A percentile compares a stretch with the other conserved stretches of the same genome.
phyloP scores from a whole-genome alignment of 148 eudicot genomes.

The Chenopodium quinoa region DNA sequence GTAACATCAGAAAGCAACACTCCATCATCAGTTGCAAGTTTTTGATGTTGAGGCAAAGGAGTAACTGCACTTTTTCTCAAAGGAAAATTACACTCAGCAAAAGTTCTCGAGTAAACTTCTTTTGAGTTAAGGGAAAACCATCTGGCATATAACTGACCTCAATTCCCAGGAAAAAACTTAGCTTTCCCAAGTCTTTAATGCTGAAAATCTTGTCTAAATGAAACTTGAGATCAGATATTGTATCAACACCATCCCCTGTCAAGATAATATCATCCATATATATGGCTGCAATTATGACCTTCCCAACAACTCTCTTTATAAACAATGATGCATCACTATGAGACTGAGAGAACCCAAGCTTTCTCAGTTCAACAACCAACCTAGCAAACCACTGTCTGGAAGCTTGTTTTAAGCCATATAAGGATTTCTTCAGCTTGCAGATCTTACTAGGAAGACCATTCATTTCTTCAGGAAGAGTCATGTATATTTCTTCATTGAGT shows the following conservation, averaged over 20 bases:
- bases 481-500: not conserved
- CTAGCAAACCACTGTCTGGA: not conserved
- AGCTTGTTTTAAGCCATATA: not conserved
- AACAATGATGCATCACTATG: not conserved
- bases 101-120: not conserved
- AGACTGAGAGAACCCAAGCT: not conserved
- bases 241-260: too few species aligned
- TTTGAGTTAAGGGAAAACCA: not conserved
- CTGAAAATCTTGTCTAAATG: not conserved
- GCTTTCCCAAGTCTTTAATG: not conserved
- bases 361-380: not conserved
- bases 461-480: not conserved
- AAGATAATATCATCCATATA: not conserved
- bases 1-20: not conserved
- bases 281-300: not conserved
- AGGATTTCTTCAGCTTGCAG: not conserved
- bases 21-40: rapidly evolving
- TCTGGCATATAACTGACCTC: too few species aligned
- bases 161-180: not conserved
- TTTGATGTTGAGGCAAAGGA: not conserved
- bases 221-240: rapidly evolving
- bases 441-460: rapidly evolving
- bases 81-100: not conserved
- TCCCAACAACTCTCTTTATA: not conserved
- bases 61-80: not conserved